Conservation (phyloP, 1,139 yeast species). For the Saccharomyces hybrid region DNA sequence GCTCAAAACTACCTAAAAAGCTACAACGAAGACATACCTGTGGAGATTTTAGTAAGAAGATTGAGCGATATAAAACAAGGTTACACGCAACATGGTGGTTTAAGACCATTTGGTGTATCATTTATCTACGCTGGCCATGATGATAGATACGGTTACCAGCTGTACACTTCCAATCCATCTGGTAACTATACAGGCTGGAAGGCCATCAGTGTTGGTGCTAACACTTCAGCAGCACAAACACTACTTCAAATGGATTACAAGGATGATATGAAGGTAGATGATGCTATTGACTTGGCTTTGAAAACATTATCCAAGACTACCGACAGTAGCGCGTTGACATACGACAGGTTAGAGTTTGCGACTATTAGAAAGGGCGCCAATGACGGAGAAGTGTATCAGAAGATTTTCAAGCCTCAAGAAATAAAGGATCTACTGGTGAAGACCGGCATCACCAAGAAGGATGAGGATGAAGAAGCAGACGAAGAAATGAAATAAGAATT, state of each 20-base stretch:
- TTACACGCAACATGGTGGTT: constrained; percentile 96
- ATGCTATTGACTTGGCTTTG: constrained; percentile 81
- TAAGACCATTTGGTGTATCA: constrained; percentile 96
- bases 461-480: constrained; percentile 40
- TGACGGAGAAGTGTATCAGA: constrained; percentile 50
- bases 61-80: constrained; percentile 95
- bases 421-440: constrained; percentile 67
- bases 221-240: constrained; percentile 93
- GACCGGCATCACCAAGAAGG: constrained; percentile 57
- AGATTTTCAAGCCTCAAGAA: constrained; percentile 73
- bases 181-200: constrained; percentile 99
- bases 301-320: constrained; percentile 91
- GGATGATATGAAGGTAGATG: constrained; percentile 66
- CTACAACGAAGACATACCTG: constrained; percentile 86
- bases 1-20: constrained; percentile 82
- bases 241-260: constrained; percentile 90
- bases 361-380: constrained; percentile 48
- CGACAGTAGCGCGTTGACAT: constrained; percentile 77
- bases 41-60: constrained; percentile 79
- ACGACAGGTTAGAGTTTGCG: constrained; percentile 87
- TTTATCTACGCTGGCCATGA: constrained; percentile 95
- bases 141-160: constrained; percentile 80
- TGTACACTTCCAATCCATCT: constrained; percentile 91
- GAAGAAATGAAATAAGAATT: constrained; percentile 11
- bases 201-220: constrained; percentile 95